phyloP scores from a whole-genome alignment of 768 basidiomycete genomes.

The Russula foetens region DNA sequence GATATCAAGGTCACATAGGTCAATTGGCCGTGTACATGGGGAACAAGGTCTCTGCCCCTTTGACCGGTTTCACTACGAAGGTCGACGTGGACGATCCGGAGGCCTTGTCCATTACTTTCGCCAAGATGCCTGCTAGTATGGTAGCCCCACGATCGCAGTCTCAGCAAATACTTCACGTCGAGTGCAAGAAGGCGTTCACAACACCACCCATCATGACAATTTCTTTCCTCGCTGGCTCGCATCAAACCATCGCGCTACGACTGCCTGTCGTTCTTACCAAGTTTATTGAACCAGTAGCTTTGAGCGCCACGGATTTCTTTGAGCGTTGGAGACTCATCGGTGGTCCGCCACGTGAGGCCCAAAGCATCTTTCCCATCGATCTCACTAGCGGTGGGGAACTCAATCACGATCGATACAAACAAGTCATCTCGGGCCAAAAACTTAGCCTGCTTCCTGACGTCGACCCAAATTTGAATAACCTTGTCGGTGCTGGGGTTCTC shows the following conservation, averaged over 20 bases:
- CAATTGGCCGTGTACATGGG: constrained; percentile 93
- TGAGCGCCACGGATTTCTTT: constrained; percentile 83
- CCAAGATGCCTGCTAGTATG: constrained; percentile 81
- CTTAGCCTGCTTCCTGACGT: constrained; percentile 74
- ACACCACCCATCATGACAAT: constrained; percentile 72
- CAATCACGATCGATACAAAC: constrained; percentile 62
- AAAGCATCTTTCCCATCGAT: constrained; percentile 74
- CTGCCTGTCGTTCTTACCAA: constrained; percentile 85
- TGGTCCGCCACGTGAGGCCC: constrained; percentile 88
- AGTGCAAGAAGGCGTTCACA: constrained; percentile 85
- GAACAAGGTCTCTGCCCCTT: constrained; percentile 86
- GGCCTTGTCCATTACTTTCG: constrained; percentile 74
- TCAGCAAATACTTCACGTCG: constrained; percentile 89
- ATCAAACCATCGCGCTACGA: constrained; percentile 75
- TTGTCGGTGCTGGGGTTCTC: constrained; percentile 93
- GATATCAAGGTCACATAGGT: constrained; percentile 91
- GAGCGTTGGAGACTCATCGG: constrained; percentile 98
- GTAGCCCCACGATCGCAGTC: constrained; percentile 81
- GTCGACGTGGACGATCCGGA: constrained; percentile 66
- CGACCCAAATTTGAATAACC: constrained; percentile 90
- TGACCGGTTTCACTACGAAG: constrained; percentile 85
- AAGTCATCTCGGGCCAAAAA: constrained; percentile 70
- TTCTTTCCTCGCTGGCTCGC: constrained; percentile 88
- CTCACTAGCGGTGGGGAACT: constrained; percentile 62
- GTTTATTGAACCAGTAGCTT: constrained; percentile 89